Evolutionary conservation across 495 filamentous ascomycete genomes (phyloP).

Genomic region (Hypoxylon crocopeplum): DNA sequence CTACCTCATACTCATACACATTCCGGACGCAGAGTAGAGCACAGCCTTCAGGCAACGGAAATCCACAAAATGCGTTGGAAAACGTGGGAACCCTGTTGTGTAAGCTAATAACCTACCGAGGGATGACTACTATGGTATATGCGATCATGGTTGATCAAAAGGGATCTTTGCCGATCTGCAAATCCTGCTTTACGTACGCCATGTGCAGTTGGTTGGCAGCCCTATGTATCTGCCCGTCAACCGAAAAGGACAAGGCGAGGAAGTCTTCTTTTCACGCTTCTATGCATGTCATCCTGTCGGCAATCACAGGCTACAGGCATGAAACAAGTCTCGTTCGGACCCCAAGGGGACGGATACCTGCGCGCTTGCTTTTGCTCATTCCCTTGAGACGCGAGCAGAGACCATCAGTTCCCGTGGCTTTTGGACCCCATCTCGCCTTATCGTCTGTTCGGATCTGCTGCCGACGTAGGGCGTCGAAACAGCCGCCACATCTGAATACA

Average conservation of each 20-base stretch:
- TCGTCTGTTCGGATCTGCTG: slow-evolving; percentile 25
- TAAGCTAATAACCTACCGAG: slow-evolving; percentile 14
- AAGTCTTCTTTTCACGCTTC: slow-evolving; percentile 26
- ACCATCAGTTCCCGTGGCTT: slow-evolving; percentile 23
- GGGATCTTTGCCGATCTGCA: neutral
- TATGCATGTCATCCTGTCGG: slow-evolving; percentile 36
- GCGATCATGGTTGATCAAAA: slow-evolving; percentile 4
- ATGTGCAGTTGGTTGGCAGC: too few species aligned
- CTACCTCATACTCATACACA: too few species aligned
- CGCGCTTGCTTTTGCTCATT: neutral
- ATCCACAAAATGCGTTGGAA: slow-evolving; percentile 12
- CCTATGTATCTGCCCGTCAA: too few species aligned
- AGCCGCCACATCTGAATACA: slow-evolving; percentile 32
- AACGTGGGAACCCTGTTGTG: slow-evolving; percentile 35
- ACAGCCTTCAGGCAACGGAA: neutral
- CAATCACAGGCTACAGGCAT: slow-evolving; percentile 7
- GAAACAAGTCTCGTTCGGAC: slow-evolving; percentile 19
- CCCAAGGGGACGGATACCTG: slow-evolving; percentile 13
- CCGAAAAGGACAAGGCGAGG: neutral
- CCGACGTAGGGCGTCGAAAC: slow-evolving; percentile 21
- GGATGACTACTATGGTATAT: slow-evolving; percentile 1
- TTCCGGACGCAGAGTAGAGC: too few species aligned
- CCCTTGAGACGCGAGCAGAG: slow-evolving; percentile 19
- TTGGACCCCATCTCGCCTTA: slow-evolving; percentile 28
- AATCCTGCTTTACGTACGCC: slow-evolving; percentile 1